Evolutionary conservation across 2,329 filamentous ascomycete genomes (phyloP).

Genomic region (Beauveria varroae): DNA sequence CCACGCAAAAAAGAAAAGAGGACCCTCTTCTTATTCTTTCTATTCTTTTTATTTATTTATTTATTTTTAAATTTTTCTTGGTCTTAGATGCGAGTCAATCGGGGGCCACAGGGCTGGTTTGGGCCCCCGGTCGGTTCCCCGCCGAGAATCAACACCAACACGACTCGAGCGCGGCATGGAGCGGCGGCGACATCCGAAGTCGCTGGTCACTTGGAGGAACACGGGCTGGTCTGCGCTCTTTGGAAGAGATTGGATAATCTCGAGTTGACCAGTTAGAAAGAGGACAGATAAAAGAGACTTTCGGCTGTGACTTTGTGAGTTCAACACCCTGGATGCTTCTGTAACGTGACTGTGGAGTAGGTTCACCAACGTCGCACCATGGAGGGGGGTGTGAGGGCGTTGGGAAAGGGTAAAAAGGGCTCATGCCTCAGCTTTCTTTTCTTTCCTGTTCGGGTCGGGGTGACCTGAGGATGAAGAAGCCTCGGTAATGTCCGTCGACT

Average conservation of each 20-base stretch:
- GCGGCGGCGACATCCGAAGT: no score
- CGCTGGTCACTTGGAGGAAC: no score
- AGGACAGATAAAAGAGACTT: not conserved
- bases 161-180: not conserved
- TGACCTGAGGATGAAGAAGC: not conserved
- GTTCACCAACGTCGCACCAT: conserved; percentile 9
- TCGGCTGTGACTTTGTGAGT: not conserved
- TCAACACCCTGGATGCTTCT: not conserved
- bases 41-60: no score
- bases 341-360: conserved; percentile 4
- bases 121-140: not conserved
- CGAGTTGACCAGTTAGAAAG: no score
- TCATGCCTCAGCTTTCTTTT: not conserved
- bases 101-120: not conserved
- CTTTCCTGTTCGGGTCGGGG: not conserved
- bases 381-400: not conserved
- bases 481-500: not conserved
- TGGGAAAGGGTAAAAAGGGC: no score
- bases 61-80: no score
- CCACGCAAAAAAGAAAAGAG: not conserved
- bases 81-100: not conserved
- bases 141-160: not conserved
- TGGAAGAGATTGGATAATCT: not conserved
- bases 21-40: not conserved
- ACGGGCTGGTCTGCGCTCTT: no score